Conservation (phyloP, 805 yeast genomes). For the Lachancea sp. region DNA sequence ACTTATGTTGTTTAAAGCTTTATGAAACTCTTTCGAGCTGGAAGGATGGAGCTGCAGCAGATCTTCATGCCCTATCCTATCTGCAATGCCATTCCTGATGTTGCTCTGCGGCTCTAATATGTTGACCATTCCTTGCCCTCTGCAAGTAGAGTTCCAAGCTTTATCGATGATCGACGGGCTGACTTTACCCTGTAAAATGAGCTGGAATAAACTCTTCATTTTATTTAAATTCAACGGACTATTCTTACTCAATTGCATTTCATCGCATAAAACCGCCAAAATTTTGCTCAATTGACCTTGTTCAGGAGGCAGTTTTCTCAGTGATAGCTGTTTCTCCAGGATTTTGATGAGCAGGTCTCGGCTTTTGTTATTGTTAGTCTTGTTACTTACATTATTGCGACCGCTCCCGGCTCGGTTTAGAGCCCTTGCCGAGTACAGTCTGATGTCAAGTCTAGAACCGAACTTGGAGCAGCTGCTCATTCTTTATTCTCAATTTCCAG, state of each 20-base stretch:
- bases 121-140: conserved; percentile 10
- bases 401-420: background rate
- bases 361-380: background rate
- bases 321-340: background rate
- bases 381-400: background rate
- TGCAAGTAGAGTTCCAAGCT: conserved; percentile 9
- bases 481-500: background rate
- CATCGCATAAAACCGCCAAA: background rate
- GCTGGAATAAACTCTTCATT: conserved; percentile 11
- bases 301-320: background rate
- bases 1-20: conserved; percentile 1
- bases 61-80: background rate
- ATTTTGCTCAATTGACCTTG: background rate
- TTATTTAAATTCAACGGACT: conserved; percentile 6
- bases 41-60: conserved; percentile 14
- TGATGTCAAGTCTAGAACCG: background rate
- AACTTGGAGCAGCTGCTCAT: background rate
- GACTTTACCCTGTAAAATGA: conserved; percentile 17
- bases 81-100: background rate
- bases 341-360: background rate
- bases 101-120: conserved; percentile 12
- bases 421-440: background rate
- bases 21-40: conserved; percentile 3
- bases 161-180: conserved; percentile 12
- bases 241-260: background rate